Percentiles rank a stretch among this genome's conserved stretches.
These are phyloP conservation scores for Artemisia tridentata DNA, from an alignment of 129 eudicot species.

Conservation along the genomic window DNA sequence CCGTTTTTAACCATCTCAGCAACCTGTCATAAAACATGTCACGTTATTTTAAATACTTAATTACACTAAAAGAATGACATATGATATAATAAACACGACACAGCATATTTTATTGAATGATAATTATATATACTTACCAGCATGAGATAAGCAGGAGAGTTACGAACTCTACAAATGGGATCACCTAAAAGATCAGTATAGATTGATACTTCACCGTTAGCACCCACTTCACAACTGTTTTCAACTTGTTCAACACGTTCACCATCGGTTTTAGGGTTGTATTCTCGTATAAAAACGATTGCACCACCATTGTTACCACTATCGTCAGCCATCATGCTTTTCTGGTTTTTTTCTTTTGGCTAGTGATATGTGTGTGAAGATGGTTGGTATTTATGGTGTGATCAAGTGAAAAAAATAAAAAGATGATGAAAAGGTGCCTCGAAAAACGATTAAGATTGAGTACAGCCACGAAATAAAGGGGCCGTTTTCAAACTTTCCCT, in stretches of 20 bases:
- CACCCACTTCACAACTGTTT: conserved; percentile 89
- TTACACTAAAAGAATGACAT: too few relatives aligned
- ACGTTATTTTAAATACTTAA: too few relatives aligned
- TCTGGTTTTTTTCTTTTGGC: not conserved
- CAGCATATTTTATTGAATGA: too few relatives aligned
- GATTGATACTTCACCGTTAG: conserved; percentile 68
- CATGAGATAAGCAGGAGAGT: conserved; percentile 92
- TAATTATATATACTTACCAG: conserved; percentile 39
- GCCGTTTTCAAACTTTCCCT: conserved; percentile 34
- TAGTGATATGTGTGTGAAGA: not conserved
- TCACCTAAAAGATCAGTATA: conserved; percentile 94
- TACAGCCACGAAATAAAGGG: conserved; percentile 20
- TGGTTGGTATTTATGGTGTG: conserved; percentile 14
- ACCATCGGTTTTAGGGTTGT: conserved; percentile 48
- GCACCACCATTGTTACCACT: conserved; percentile 14
- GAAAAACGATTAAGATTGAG: conserved; percentile 32
- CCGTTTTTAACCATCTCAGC: conserved; percentile 54
- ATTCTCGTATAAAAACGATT: conserved; percentile 59
- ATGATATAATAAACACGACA: too few relatives aligned
- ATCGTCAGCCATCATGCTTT: conserved; percentile 29
- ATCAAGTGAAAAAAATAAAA: not conserved
- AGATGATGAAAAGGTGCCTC: conserved; percentile 29
- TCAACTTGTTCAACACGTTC: conserved; percentile 69
- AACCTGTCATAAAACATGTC: conserved; percentile 39
- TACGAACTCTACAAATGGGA: conserved; percentile 95